phyloP scores from a whole-genome alignment of 305 asterid genomes.

The Stenogyne calaminthoides region DNA sequence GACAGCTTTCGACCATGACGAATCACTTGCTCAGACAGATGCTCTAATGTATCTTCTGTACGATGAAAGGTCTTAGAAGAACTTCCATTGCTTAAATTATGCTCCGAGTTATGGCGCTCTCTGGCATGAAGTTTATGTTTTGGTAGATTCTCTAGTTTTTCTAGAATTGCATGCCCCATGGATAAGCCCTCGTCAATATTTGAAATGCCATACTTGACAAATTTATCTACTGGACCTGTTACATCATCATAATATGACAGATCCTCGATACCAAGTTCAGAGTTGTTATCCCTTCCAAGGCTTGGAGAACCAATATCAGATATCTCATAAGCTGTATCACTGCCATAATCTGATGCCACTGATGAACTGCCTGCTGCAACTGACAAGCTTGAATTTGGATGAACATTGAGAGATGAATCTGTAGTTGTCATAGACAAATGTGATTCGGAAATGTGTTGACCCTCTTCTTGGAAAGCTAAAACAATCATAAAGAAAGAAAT shows the following conservation, averaged over 20 bases:
- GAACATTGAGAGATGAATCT: slow-evolving; percentile 48
- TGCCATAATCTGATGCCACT: slow-evolving; percentile 79
- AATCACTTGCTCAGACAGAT: slow-evolving; percentile 40
- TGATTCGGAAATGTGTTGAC: slow-evolving; percentile 50
- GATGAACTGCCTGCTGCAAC: slow-evolving; percentile 62
- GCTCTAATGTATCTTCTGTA: slow-evolving; percentile 38
- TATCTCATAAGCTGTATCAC: slow-evolving; percentile 88
- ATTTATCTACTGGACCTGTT: slow-evolving; percentile 80
- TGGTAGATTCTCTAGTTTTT: slow-evolving; percentile 81
- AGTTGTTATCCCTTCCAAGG: slow-evolving; percentile 76
- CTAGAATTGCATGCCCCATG: slow-evolving; percentile 94
- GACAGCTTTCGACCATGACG: slow-evolving; percentile 68
- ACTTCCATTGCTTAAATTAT: slow-evolving; percentile 53
- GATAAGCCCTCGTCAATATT: slow-evolving; percentile 96
- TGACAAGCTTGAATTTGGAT: slow-evolving; percentile 54
- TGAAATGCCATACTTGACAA: slow-evolving; percentile 89
- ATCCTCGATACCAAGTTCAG: slow-evolving; percentile 81
- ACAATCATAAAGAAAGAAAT: slow-evolving; percentile 21
- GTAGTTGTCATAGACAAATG: slow-evolving; percentile 47
- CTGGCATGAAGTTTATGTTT: slow-evolving; percentile 55
- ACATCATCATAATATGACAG: slow-evolving; percentile 65
- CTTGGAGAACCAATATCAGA: slow-evolving; percentile 83
- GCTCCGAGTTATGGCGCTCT: slow-evolving; percentile 41
- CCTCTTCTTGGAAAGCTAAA: slow-evolving; percentile 91
- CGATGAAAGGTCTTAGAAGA: slow-evolving; percentile 55